Evolutionary conservation across 1,139 yeast genomes (phyloP), one percentile per base, ranked within the genome.

Genomic region (Geotrichum europaeum): DNA sequence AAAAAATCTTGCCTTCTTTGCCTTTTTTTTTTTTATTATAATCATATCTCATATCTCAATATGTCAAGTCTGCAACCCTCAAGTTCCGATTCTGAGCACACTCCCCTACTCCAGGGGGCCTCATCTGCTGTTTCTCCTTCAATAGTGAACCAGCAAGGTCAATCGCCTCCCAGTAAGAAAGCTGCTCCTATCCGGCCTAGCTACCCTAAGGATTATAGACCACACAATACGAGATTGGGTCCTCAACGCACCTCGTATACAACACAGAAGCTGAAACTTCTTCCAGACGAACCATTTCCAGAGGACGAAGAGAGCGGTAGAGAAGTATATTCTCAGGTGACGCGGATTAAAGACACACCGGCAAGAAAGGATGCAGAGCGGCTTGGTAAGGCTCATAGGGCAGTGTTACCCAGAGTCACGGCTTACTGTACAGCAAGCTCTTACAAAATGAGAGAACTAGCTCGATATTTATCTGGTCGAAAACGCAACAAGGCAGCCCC

Each of bases 281-380:
- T 92, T 55, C 98, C 98, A 0, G 97, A 90, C 63, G 92, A 88
- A 61, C 86, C 89, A 0, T 68, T 75, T 15, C 69, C 77, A 5
- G 72, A 65, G 20, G 71, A 69, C 18, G 78, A 77, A 36, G 76
- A 75, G 13, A 71, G 73, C 13, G 79, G 77, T 34, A 75, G 82
- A 34, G 85, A 84, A 40, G 94, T 88, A 1, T 89, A 89, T 68
- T 86, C 96, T 0, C 96, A 89, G 67, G 91, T 89, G 13, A 85
- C 87, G 60, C 80, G 89, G 62, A 92, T 92, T 65, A 90, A 87
- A 51, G 97, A 94, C 65, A 81, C 87, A n/a, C 87, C 95, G 1
- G 98, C 99, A 0, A 78, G 98, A 65, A 87, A 86, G 66, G 98
- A 94, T 78, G 99, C 99, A 0, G 97, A 91, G 71, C 83, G 92